phyloP scores from a whole-genome alignment of 352 stramenopile genomes.

The Pythium rhizo-oryzae region DNA sequence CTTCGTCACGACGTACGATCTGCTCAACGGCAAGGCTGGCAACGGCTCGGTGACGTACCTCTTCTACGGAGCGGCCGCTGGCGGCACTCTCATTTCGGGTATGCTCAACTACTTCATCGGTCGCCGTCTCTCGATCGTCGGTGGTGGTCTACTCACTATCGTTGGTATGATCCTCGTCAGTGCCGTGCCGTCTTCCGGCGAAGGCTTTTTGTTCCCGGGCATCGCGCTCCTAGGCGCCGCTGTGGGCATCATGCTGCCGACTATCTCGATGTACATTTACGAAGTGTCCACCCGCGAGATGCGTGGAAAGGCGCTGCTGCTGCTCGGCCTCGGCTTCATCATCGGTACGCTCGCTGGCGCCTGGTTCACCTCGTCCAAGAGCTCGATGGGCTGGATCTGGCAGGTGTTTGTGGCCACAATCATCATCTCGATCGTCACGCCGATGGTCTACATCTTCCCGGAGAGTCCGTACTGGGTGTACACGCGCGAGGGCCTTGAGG shows the following conservation, averaged over 20 bases:
- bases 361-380: conserved; percentile 73
- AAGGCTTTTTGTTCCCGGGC: conserved; percentile 63
- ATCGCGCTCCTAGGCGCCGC: conserved; percentile 60
- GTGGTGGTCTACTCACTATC: conserved; percentile 64
- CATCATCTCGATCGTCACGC: conserved; percentile 79
- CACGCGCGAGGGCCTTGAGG: conserved; percentile 73
- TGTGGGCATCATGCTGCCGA: conserved; percentile 70
- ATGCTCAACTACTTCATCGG: conserved; percentile 74
- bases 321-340: conserved; percentile 74
- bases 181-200: conserved; percentile 50
- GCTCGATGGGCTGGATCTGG: conserved; percentile 83
- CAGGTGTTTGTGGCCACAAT: conserved; percentile 82
- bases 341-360: conserved; percentile 59
- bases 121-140: conserved; percentile 73
- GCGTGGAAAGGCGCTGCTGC: conserved; percentile 77
- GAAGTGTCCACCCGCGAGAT: conserved; percentile 86
- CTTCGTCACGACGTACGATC: conserved; percentile 77
- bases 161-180: conserved; percentile 75
- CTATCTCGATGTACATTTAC: conserved; percentile 84
- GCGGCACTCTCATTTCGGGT: conserved; percentile 53
- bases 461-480: conserved; percentile 88
- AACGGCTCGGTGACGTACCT: conserved; percentile 70
- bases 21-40: conserved; percentile 61
- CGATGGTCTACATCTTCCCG: conserved; percentile 83
- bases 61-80: conserved; percentile 61